Percentiles rank a stretch among this genome's conserved stretches.
Evolutionary conservation across 352 stramenopile species (phyloP).

Genomic region (Pythium vanterpoolii): DNA sequence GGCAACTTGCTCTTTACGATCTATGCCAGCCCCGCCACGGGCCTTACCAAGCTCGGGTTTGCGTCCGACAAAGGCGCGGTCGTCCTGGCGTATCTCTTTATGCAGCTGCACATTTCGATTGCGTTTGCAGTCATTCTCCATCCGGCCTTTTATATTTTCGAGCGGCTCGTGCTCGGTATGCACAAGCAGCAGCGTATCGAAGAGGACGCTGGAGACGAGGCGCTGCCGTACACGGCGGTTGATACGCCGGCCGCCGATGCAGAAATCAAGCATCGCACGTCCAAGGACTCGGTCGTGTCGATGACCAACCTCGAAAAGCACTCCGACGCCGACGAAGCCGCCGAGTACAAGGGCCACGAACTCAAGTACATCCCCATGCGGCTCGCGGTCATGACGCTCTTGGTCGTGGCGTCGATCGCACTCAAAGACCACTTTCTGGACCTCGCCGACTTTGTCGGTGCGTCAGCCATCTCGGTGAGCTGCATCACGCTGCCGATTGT

Average conservation of each 20-base stretch:
- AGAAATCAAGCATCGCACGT: constrained; percentile 12
- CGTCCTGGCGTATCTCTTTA: constrained; percentile 36
- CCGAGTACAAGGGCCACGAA: constrained; percentile 21
- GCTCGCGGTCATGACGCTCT: constrained; percentile 17
- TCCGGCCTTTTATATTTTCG: constrained; percentile 49
- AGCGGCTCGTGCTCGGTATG: constrained; percentile 27
- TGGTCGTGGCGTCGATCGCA: constrained; percentile 22
- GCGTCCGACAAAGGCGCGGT: constrained; percentile 26
- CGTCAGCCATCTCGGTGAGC: constrained; percentile 30
- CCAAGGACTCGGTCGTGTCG: constrained; percentile 22
- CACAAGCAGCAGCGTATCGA: constrained; percentile 14
- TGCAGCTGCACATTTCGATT: constrained; percentile 48
- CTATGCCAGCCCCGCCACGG: constrained; percentile 30
- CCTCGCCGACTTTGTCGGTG: constrained; percentile 30
- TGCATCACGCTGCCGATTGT: constrained; percentile 27
- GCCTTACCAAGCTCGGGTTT: constrained; percentile 27
- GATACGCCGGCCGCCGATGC: constrained; percentile 11
- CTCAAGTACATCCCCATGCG: constrained; percentile 28
- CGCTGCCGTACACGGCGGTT: constrained; percentile 6
- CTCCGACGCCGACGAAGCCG: constrained; percentile 12
- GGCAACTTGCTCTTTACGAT: constrained; percentile 70
- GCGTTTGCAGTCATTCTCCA: constrained; percentile 53
- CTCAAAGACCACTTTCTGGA: constrained; percentile 34
- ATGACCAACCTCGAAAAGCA: constrained; percentile 25
- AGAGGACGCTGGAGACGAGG: constrained; percentile 16